These are phyloP conservation scores for Globisporangium echinulatum DNA, from an alignment of 352 stramenopile genomes.

Conservation along the genomic window DNA sequence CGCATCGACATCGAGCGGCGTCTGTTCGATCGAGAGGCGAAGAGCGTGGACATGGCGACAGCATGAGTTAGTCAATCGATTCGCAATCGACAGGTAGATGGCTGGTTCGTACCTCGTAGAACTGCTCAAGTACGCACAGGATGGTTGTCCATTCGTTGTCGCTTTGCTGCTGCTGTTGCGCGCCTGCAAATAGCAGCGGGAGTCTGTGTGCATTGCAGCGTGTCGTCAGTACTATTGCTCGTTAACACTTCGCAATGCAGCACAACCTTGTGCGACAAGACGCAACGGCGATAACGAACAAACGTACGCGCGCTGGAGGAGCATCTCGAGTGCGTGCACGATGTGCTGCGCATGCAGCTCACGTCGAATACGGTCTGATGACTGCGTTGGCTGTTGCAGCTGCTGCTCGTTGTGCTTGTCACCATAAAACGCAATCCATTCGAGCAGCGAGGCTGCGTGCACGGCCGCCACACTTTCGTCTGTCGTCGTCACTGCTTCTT, in stretches of 20 bases:
- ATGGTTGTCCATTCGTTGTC: conserved; percentile 17
- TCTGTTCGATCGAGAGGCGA: conserved; percentile 6
- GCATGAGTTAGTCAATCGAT: too few relatives aligned
- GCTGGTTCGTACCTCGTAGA: conserved; percentile 40
- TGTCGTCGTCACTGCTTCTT: background rate
- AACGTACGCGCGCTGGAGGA: conserved; percentile 20
- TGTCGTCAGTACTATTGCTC: background rate
- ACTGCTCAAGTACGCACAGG: conserved; percentile 27
- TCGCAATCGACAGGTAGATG: too few relatives aligned
- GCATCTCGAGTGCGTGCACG: conserved; percentile 9
- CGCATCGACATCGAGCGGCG: conserved; percentile 16
- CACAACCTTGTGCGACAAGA: background rate
- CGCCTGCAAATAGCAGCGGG: conserved; percentile 19
- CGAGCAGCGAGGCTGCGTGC: conserved; percentile 23
- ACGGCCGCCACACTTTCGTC: background rate
- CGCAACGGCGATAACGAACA: too few relatives aligned
- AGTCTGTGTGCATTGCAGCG: conserved; percentile 14
- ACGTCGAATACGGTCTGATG: too few relatives aligned
- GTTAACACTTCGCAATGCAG: background rate
- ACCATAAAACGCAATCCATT: conserved; percentile 27
- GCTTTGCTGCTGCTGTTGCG: background rate
- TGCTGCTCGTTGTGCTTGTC: background rate
- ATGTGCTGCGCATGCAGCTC: background rate
- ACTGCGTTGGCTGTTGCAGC: background rate
- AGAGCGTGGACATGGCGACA: background rate